Conservation (phyloP, 768 basidiomycete species). For the Tricholoma furcatifolium region DNA sequence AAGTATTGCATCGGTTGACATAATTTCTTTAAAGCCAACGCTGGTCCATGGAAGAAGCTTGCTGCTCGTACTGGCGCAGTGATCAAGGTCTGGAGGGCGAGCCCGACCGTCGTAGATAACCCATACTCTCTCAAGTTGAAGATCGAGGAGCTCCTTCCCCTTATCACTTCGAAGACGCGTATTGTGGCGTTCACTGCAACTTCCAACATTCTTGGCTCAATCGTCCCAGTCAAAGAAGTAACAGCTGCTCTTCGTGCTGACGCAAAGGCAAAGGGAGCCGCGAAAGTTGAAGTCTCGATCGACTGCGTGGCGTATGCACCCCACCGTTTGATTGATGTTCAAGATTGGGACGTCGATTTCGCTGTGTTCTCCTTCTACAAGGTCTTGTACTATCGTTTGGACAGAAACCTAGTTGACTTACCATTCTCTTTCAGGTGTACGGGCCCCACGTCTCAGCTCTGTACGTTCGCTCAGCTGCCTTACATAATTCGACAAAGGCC, state of each 20-base stretch:
- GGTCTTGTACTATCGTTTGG: conserved; percentile 34
- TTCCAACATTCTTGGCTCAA: conserved; percentile 72
- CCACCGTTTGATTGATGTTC: conserved; percentile 69
- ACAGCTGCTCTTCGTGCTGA: conserved; percentile 48
- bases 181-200: conserved; percentile 73
- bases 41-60: conserved; percentile 74
- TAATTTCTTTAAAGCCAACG: conserved; percentile 54
- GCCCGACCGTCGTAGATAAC: conserved; percentile 49
- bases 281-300: conserved; percentile 64
- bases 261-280: conserved; percentile 50
- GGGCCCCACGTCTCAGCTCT: conserved; percentile 70
- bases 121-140: conserved; percentile 63
- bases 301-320: conserved; percentile 84
- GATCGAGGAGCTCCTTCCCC: conserved; percentile 54
- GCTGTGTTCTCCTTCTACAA: conserved; percentile 75
- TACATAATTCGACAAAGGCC: conserved; percentile 52
- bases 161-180: conserved; percentile 65
- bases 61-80: conserved; percentile 54
- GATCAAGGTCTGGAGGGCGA: conserved; percentile 60
- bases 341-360: conserved; percentile 77
- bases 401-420: neutral
- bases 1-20: neutral
- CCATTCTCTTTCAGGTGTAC: conserved; percentile 50
- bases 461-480: conserved; percentile 51
- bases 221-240: conserved; percentile 59